phyloP scores from a whole-genome alignment of 148 eudicot species.

The Silene latifolia region DNA sequence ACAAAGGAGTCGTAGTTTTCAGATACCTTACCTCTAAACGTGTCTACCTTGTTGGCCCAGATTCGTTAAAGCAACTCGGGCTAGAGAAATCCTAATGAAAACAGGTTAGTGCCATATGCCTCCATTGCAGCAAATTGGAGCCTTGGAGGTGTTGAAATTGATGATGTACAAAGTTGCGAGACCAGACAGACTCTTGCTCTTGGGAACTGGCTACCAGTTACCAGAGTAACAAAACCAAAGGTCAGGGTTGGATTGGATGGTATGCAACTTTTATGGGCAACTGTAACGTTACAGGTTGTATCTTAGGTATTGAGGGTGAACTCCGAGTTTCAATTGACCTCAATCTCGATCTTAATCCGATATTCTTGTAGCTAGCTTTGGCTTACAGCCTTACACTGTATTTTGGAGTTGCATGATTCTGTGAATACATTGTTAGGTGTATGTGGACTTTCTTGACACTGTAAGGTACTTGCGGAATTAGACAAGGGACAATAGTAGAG shows the following conservation, averaged over 20 bases:
- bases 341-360: neutral
- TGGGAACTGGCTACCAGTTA: neutral
- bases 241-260: neutral
- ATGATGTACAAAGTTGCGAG: slow-evolving; percentile 1
- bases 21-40: slow-evolving; percentile 58
- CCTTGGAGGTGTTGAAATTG: neutral
- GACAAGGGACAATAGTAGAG: too few species aligned
- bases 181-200: slow-evolving; percentile 1
- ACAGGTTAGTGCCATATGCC: slow-evolving; percentile 27
- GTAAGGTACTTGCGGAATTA: neutral
- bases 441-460: neutral
- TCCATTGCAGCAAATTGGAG: neutral
- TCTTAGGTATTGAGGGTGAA: slow-evolving; percentile 2
- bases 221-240: neutral
- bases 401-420: neutral
- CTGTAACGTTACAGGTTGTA: neutral
- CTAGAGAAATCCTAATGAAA: slow-evolving; percentile 27
- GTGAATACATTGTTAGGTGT: neutral
- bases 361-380: neutral
- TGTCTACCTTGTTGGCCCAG: slow-evolving; percentile 80
- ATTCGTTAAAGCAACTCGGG: slow-evolving; percentile 63
- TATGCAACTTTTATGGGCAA: slow-evolving; percentile 2
- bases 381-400: neutral
- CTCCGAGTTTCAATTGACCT: neutral
- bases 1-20: slow-evolving; percentile 88